These are phyloP conservation scores for Thuja plicata DNA, from an alignment of 83 land plant genomes.

Conservation along the genomic window DNA sequence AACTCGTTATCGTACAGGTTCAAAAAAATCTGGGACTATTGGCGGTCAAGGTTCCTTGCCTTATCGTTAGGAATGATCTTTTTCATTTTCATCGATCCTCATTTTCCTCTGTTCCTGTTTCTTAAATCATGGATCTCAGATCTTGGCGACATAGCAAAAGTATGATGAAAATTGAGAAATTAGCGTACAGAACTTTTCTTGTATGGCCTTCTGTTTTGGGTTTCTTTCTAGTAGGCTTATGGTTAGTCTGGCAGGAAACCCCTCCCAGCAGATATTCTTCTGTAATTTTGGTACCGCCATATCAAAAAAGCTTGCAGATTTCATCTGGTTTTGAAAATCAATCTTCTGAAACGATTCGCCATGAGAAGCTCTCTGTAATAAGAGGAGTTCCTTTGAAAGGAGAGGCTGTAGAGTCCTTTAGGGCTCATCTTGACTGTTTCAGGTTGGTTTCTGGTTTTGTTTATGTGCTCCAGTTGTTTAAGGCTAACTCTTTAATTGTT, in stretches of 20 bases:
- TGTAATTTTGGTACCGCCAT: background rate
- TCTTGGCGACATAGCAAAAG: too few species aligned
- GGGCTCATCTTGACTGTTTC: slow-evolving; percentile 1
- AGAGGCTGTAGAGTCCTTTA: background rate
- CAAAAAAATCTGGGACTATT: too few species aligned
- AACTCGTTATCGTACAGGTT: too few species aligned
- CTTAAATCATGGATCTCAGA: too few species aligned
- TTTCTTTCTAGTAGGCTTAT: background rate
- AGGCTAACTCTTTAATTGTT: background rate
- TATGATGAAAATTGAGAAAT: too few species aligned
- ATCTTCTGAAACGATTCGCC: background rate
- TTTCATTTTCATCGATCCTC: too few species aligned
- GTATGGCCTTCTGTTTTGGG: background rate
- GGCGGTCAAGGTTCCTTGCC: too few species aligned
- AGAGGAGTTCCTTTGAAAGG: background rate
- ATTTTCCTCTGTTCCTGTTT: too few species aligned
- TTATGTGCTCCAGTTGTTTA: too few species aligned
- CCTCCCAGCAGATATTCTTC: background rate
- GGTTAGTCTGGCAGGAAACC: background rate
- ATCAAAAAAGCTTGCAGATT: background rate
- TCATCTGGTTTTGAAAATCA: background rate
- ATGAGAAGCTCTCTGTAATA: background rate
- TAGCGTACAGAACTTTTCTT: background rate
- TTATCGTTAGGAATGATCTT: too few species aligned
- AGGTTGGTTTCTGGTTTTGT: background rate